These are phyloP conservation scores for Phytophthora meadii DNA, from an alignment of 352 stramenopile genomes.

Conservation along the genomic window DNA sequence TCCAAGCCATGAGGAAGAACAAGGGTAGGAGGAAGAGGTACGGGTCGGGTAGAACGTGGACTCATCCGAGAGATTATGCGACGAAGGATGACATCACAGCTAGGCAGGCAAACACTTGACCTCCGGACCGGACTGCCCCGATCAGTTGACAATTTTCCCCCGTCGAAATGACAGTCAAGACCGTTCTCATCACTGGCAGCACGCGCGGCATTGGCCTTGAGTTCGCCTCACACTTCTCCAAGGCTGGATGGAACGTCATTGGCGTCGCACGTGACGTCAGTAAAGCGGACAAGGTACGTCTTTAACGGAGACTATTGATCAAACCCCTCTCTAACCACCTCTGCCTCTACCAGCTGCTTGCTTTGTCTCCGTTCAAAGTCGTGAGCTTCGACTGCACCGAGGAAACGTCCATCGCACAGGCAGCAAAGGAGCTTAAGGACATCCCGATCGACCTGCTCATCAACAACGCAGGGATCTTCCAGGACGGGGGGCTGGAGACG, in stretches of 20 bases:
- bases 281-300: conserved; percentile 39
- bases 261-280: conserved; percentile 36
- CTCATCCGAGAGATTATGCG: conserved; percentile 14
- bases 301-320: neutral
- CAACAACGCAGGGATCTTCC: conserved; percentile 66
- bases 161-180: conserved; percentile 38
- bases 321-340: neutral
- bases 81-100: neutral
- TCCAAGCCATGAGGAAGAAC: no score
- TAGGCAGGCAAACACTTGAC: neutral
- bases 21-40: no score
- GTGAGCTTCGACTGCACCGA: conserved; percentile 50
- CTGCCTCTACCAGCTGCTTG: conserved; percentile 29
- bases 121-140: neutral
- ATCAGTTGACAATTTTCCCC: neutral
- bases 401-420: conserved; percentile 47
- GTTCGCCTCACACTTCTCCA: conserved; percentile 50
- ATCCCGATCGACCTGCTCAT: conserved; percentile 64
- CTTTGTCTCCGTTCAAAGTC: conserved; percentile 47
- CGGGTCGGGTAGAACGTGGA: conserved; percentile 9
- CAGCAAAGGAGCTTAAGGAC: conserved; percentile 43
- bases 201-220: conserved; percentile 56
- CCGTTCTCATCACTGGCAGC: conserved; percentile 56
- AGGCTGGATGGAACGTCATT: conserved; percentile 56
- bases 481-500: conserved; percentile 27